These are phyloP conservation scores for Petrea volubilis DNA, from an alignment of 257 asterid genomes.

Conservation along the genomic window DNA sequence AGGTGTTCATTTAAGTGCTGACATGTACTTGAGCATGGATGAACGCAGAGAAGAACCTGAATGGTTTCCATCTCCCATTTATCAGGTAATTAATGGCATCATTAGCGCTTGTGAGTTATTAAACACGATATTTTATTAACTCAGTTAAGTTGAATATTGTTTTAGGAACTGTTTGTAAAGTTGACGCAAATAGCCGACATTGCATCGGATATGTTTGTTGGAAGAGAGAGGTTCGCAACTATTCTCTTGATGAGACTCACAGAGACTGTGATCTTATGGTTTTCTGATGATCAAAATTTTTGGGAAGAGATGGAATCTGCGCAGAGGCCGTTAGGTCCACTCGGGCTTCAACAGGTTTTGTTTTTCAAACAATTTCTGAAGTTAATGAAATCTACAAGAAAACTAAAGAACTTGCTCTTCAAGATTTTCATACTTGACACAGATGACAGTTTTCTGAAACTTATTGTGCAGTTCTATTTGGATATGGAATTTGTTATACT, in stretches of 20 bases:
- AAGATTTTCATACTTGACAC: background rate
- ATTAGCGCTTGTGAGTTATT: background rate
- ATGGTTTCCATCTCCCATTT: conserved; percentile 93
- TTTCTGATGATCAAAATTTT: conserved; percentile 87
- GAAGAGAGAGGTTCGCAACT: conserved; percentile 90
- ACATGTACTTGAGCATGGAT: conserved; percentile 77
- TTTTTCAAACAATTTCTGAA: background rate
- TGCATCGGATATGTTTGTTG: conserved; percentile 76
- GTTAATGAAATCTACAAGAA: background rate
- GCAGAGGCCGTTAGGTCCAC: conserved; percentile 63
- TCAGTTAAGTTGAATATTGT: background rate
- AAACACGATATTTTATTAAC: background rate
- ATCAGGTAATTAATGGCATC: conserved; percentile 52
- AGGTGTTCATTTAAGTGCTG: conserved; percentile 67
- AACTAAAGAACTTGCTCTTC: background rate
- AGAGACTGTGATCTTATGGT: conserved; percentile 91
- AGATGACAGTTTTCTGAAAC: background rate
- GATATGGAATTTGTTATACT: conserved; percentile 98
- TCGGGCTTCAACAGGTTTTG: conserved; percentile 89
- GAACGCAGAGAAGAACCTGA: conserved; percentile 60
- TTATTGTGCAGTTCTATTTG: conserved; percentile 74
- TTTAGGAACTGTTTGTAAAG: conserved; percentile 74
- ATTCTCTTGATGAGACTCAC: conserved; percentile 83
- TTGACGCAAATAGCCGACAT: conserved; percentile 59
- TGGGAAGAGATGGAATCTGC: conserved; percentile 95